Evolutionary conservation across 2,329 filamentous ascomycete species (phyloP).

Genomic region (Colletotrichum aenigma): DNA sequence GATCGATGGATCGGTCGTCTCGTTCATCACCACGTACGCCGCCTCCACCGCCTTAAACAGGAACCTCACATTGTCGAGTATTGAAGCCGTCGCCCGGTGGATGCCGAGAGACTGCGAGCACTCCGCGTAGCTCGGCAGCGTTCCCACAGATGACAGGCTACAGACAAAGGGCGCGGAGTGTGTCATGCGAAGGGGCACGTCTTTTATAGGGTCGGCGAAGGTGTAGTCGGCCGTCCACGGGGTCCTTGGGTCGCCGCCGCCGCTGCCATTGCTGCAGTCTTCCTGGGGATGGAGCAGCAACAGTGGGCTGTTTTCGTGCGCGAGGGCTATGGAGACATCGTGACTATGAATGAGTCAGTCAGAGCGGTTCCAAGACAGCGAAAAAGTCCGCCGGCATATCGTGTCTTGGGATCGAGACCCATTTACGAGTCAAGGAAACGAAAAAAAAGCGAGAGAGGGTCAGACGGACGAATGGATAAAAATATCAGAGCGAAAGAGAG

Average conservation of each 20-base stretch:
- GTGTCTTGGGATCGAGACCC: slow-evolving; percentile 2
- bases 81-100: slow-evolving; percentile 49
- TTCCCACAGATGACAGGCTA: slow-evolving; percentile 36
- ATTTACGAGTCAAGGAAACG: slow-evolving; percentile 12
- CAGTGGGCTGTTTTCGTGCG: slow-evolving; percentile 47
- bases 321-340: slow-evolving; percentile 52
- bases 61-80: slow-evolving; percentile 56
- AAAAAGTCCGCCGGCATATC: slow-evolving; percentile 5
- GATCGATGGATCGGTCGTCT: neutral
- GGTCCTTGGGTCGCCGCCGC: neutral
- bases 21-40: neutral
- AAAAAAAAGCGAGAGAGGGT: slow-evolving; percentile 1
- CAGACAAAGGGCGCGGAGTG: slow-evolving; percentile 46
- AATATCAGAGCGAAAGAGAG: slow-evolving; percentile 15
- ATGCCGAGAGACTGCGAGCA: slow-evolving; percentile 46
- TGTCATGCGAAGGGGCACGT: slow-evolving; percentile 44
- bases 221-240: slow-evolving; percentile 38
- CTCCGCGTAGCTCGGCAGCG: slow-evolving; percentile 45
- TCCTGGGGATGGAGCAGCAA: slow-evolving; percentile 32
- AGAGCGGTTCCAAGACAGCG: neutral
- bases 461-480: neutral
- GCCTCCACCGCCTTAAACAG: slow-evolving; percentile 44
- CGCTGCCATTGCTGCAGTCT: neutral
- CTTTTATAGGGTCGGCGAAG: slow-evolving; percentile 38
- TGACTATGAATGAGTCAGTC: slow-evolving; percentile 35